Evolutionary conservation across 306 rosid genomes (phyloP).

Genomic region (Heteromeles arbutifolia): DNA sequence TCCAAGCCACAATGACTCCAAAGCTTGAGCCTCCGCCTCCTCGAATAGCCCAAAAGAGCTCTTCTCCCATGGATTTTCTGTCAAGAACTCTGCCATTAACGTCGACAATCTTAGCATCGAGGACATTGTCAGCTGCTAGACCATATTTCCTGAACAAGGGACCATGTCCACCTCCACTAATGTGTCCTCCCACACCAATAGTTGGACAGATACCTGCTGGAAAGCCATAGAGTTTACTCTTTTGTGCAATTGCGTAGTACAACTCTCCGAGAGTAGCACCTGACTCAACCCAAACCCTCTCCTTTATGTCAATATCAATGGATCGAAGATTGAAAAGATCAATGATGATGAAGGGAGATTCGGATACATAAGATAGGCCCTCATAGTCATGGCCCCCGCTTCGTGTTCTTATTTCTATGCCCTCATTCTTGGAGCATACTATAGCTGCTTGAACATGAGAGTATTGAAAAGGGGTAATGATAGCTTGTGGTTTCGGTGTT

Average conservation of each 20-base stretch:
- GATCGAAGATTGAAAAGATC: conserved; percentile 24
- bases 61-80: neutral
- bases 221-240: conserved; percentile 20
- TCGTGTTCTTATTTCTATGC: conserved; percentile 14
- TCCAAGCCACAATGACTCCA: neutral
- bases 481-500: conserved; percentile 33
- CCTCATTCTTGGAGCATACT: conserved; percentile 6
- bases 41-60: neutral
- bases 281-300: conserved; percentile 13
- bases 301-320: neutral
- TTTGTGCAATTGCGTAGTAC: conserved; percentile 27
- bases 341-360: conserved; percentile 18
- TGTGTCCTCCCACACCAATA: conserved; percentile 19
- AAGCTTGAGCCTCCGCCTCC: neutral
- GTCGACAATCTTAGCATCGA: neutral
- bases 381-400: conserved; percentile 37
- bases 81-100: neutral
- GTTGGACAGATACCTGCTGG: conserved; percentile 35
- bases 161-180: conserved; percentile 25
- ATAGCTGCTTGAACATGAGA: conserved; percentile 29
- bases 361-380: conserved; percentile 27
- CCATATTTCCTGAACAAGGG: conserved; percentile 48
- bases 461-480: conserved; percentile 31
- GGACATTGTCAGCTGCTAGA: conserved; percentile 47
- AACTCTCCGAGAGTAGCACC: conserved; percentile 32